Base-by-base conservation (phyloP, 805 yeast genomes). In the Saccharomyces cerevisiae region DNA sequence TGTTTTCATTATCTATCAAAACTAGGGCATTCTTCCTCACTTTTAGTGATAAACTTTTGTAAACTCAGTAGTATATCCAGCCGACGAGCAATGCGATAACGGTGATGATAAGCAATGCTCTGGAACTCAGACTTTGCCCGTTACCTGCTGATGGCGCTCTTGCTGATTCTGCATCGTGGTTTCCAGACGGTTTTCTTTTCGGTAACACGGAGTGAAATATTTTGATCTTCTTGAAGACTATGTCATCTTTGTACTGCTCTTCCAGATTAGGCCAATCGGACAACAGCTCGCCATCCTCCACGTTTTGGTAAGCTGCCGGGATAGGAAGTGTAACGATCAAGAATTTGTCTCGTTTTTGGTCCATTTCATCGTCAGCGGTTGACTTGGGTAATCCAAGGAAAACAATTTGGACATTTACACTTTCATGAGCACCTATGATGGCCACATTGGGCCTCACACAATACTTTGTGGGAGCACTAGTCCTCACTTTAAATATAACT, bases 391-490 rank as follows among this genome's bases (percentile, higher is more conserved):
- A 77, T 14, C 96, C 96, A 72, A 91, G 91, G 59, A 89, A 82
- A 64, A 89, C 89, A 63, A 94, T 85, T 49, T 91, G 81, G 52
- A 94, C 87, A 53, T 86, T 82, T 52, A 84, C 73, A 28, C 83
- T 70, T 59, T 81, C 80, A 41, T 95, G 94, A 14, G 98, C 91
- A 30, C 76, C 77, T 54, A 94, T 76, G 41, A 85, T 70, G n/a
- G 94, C 82, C 56, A 97, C 92, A 71, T 91, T 94, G 59, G 99
- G 99, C 74, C 97, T 85, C 52, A 94, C 98, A 71, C 96, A 89
- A 77, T 91, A 85, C 71, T 89, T 77, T 71, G 88, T 91, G 57
- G 99, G 99, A 8, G 98, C 97, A 6, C 99, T 94, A 47, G 99
- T 92, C 75, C 92, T 94, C 67, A 94, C 97, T 76, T 94, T 94